Base-by-base conservation (phyloP, 495 filamentous ascomycete species). In the Neurospora sp. region DNA sequence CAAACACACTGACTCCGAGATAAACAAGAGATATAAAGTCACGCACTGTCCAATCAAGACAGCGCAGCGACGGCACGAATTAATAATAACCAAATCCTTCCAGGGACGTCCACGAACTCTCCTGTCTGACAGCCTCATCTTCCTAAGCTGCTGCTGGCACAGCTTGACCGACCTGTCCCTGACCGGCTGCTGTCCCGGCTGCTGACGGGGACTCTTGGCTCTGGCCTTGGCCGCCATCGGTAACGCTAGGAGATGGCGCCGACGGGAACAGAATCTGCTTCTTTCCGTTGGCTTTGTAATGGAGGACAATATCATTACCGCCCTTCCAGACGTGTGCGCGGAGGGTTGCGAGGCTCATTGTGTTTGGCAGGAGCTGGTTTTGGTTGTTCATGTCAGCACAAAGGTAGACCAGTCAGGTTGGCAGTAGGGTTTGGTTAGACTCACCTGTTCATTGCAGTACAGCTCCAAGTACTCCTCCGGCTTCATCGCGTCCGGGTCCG, bases 391-490 rank as follows among this genome's bases (percentile, higher is more conserved):
- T 31, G 73, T 82, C 61, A 81, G 72, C 35, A 70, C 68, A 27
- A 37, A n/a, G 42, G 73, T 40, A n/a, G 37, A 42, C 70, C 22
- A 37, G 35, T 37, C 10, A 61, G 7, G 61, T 69, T 27, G 71
- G 74, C 45, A 71, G 44, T 65, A 70, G 39, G 71, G 69, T 27
- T 12, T 12, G 0, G 20, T 5, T 68, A 35, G 53, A 82, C 89
- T 74, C 82, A 97, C 95, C 85, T 92, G 92, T 53, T 93, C 91
- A 79, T 98, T 93, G 78, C 96, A 98, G 78, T 97, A 94, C 53
- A 98, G 81, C 79, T 98, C 96, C 69, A 98, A 84, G 80, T 96
- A 96, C 77, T 97, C 93, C 80, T 98, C 96, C 3, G 94, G 93
- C 76, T 89, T 92, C 81, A 95, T 78, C 20, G 85, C 84, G 39